Conservation (phyloP, 2,329 filamentous ascomycete genomes). For the Kalaharituber pfeilii region DNA sequence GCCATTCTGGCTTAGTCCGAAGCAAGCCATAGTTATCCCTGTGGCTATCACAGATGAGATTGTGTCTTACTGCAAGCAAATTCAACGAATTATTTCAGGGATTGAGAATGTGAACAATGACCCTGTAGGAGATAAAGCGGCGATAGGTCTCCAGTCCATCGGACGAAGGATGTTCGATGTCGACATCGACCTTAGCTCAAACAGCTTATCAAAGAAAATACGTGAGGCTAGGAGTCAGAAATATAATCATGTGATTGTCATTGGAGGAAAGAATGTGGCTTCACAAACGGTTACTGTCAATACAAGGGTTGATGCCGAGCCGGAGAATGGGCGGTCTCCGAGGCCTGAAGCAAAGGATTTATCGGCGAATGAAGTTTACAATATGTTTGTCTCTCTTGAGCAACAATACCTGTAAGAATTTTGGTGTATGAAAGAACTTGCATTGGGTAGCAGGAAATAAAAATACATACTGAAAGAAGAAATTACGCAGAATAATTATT, state of each 20-base stretch:
- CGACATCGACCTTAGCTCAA: constrained; percentile 49
- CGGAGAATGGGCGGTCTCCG: constrained; percentile 13
- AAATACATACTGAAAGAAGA: too few relatives aligned
- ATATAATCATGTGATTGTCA: constrained; percentile 55
- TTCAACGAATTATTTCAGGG: constrained; percentile 32
- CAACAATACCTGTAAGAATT: constrained; percentile 7
- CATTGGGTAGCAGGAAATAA: too few relatives aligned
- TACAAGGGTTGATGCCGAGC: constrained; percentile 13
- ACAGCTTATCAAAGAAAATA: constrained; percentile 50
- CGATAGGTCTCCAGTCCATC: not conserved
- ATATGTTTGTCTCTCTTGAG: constrained; percentile 19
- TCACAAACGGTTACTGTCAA: constrained; percentile 37
- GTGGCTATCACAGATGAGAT: constrained; percentile 47
- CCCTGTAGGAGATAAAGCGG: constrained; percentile 25
- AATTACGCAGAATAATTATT: too few relatives aligned
- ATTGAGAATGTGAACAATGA: constrained; percentile 32
- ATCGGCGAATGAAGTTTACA: constrained; percentile 15
- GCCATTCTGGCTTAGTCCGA: constrained; percentile 78
- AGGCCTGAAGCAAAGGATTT: constrained; percentile 10
- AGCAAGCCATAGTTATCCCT: constrained; percentile 51
- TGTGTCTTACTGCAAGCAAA: constrained; percentile 28
- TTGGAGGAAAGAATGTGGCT: constrained; percentile 50
- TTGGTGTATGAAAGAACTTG: not conserved
- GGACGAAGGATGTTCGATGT: constrained; percentile 29
- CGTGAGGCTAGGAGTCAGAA: constrained; percentile 52